Evolutionary conservation across 345 rosid genomes (phyloP).

Genomic region (Diplotaxis tenuifolia): DNA sequence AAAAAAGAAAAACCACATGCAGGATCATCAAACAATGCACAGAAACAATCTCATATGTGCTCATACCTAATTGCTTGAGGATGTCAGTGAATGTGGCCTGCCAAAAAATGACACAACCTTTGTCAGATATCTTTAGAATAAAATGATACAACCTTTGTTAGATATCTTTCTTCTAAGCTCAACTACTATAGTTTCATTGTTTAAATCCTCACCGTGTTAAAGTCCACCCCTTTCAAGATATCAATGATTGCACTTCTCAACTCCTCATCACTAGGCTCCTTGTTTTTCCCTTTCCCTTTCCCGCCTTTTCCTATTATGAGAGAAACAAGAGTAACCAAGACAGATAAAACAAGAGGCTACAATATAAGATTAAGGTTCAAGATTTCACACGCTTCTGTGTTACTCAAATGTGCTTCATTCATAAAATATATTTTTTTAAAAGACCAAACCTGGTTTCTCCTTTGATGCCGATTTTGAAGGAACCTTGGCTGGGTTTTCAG

Average conservation of each 20-base stretch:
- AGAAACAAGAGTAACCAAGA: constrained; percentile 9
- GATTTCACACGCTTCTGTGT: constrained; percentile 9
- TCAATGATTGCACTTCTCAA: constrained; percentile 66
- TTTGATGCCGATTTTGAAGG: constrained; percentile 54
- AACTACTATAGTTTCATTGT: not conserved
- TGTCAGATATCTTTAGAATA: no score
- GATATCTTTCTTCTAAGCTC: not conserved
- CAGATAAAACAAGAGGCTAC: not conserved
- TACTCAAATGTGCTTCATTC: not conserved
- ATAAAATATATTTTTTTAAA: not conserved
- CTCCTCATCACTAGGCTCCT: constrained; percentile 59
- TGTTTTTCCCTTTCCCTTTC: constrained; percentile 60
- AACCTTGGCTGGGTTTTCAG: constrained; percentile 45
- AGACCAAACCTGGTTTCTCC: constrained; percentile 58
- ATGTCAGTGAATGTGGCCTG: constrained; percentile 98
- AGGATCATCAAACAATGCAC: not conserved
- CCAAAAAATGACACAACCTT: constrained; percentile 36
- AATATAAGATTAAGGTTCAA: not conserved
- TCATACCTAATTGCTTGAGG: constrained; percentile 69
- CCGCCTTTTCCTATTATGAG: constrained; percentile 44
- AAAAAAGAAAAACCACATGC: not conserved
- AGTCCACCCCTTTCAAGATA: constrained; percentile 82
- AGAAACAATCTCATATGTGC: constrained; percentile 23
- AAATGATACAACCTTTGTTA: no score
- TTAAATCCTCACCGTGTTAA: constrained; percentile 63